Conservation (phyloP, 2,329 filamentous ascomycete species). For the Exophiala lecanii-corni region DNA sequence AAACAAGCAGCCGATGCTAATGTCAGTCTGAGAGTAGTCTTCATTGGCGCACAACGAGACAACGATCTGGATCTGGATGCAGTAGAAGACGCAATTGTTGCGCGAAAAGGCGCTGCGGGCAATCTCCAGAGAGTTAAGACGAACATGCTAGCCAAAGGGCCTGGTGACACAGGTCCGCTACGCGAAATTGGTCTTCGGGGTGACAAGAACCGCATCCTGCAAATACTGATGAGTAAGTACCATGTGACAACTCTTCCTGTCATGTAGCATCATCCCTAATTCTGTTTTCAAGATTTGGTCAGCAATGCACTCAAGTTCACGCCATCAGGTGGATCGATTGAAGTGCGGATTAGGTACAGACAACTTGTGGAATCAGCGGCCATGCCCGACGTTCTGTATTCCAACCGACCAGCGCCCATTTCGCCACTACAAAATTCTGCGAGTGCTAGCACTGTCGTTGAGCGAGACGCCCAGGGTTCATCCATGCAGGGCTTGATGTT, state of each 20-base stretch:
- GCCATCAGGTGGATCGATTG: conserved; percentile 66
- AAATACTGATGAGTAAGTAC: conserved; percentile 55
- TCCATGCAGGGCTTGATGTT: conserved; percentile 64
- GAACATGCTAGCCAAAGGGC: conserved; percentile 53
- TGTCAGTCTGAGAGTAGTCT: conserved; percentile 68
- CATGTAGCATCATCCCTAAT: too few relatives aligned
- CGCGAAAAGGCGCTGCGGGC: conserved; percentile 8
- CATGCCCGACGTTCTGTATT: conserved; percentile 48
- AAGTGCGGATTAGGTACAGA: conserved; percentile 66
- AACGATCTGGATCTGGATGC: conserved; percentile 17
- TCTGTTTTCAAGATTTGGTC: conserved; percentile 54
- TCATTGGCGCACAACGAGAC: conserved; percentile 46
- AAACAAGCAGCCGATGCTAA: conserved; percentile 76
- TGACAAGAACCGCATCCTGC: conserved; percentile 80
- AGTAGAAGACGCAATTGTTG: conserved; percentile 42
- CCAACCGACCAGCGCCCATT: conserved; percentile 29
- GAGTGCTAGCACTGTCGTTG: conserved; percentile 28
- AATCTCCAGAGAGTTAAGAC: conserved; percentile 24
- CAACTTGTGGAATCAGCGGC: conserved; percentile 32
- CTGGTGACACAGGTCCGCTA: conserved; percentile 60
- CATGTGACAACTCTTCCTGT: too few relatives aligned
- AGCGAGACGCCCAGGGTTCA: conserved; percentile 44
- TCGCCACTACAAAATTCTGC: conserved; percentile 2
- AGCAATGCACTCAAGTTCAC: conserved; percentile 91
- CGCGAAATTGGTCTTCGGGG: conserved; percentile 85